Conservation (phyloP, 192 early-diverging fungal species). For the Ramicandelaber brevisporus region DNA sequence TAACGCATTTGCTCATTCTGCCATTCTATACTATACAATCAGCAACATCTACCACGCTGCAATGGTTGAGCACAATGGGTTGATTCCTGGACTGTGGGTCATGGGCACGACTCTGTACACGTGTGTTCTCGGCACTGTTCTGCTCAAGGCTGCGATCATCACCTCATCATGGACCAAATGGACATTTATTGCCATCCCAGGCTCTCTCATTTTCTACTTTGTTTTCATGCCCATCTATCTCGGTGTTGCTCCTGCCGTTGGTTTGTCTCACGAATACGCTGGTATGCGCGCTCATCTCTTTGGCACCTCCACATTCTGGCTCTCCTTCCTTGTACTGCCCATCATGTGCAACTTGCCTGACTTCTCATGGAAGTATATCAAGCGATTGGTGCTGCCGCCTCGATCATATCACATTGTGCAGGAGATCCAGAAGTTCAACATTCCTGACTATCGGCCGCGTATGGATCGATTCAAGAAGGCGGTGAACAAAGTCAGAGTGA, state of each 20-base stretch:
- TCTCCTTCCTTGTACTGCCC: slow-evolving; percentile 64
- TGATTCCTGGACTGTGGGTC: slow-evolving; percentile 65
- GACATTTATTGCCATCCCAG: slow-evolving; percentile 72
- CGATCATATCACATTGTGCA: slow-evolving; percentile 86
- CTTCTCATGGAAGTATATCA: slow-evolving; percentile 76
- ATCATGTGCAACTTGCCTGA: slow-evolving; percentile 64
- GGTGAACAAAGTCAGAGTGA: slow-evolving; percentile 86
- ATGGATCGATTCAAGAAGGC: slow-evolving; percentile 98
- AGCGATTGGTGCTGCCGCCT: slow-evolving; percentile 58
- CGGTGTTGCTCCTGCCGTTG: slow-evolving; percentile 34
- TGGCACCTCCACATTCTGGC: slow-evolving; percentile 58
- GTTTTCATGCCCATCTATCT: slow-evolving; percentile 65
- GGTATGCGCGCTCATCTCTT: slow-evolving; percentile 40
- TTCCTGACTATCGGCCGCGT: slow-evolving; percentile 90
- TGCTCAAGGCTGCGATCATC: slow-evolving; percentile 75
- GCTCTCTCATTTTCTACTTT: slow-evolving; percentile 76
- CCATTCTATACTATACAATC: slow-evolving; percentile 51
- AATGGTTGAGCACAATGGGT: slow-evolving; percentile 38
- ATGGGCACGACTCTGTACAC: slow-evolving; percentile 79
- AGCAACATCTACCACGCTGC: slow-evolving; percentile 36
- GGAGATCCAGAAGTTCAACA: slow-evolving; percentile 98
- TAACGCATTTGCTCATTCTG: slow-evolving; percentile 84
- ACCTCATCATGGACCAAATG: slow-evolving; percentile 86
- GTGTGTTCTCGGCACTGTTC: slow-evolving; percentile 60
- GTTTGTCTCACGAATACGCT: slow-evolving; percentile 42